Evolutionary conservation across 2,329 filamentous ascomycete genomes (phyloP), one percentile per base, ranked within the genome.

Genomic region (Aureobasidium namibiae): DNA sequence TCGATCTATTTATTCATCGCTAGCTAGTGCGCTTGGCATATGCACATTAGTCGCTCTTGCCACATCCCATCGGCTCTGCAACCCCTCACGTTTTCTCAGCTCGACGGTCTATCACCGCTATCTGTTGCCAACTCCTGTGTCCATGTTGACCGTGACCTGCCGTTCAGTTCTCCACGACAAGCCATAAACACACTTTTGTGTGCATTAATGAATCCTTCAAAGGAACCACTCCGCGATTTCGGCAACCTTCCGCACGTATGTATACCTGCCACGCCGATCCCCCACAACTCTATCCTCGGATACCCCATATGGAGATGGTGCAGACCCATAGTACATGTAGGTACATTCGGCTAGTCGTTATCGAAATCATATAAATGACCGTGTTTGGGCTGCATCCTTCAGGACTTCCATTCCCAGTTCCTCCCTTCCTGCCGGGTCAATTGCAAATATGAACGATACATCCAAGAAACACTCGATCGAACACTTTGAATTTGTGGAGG

Each of bases 401-500:
- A 45, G 23, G 9, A 8, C 4, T 29, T 21, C 16, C 23, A n/a
- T 23, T 45, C 14, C 23, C 42, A 0, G n/a, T 7, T 10, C 26
- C 26, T 26, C n/a, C n/a, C n/a, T 16, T 13, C 26, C 42, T 10
- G 13, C 24, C 9, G 13, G 26, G 23, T 8, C 14, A n/a, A 2
- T 23, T 7, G n/a, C 26, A 24, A 48, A 18, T 3, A 48, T 48
- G 44, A 26, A 48, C n/a, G 44, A 33, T 13, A 21, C 50, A n/a
- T 4, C n/a, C 13, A 54, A 54, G 11, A 54, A 54, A 54, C 50
- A 54, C 24, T 42, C 50, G n/a, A 42, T 54, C n/a, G 50, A 54
- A 5, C 50, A 54, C n/a, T 42, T 54, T 8, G 50, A 54, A 26
- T 3, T 54, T 23, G 50, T n/a, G 5, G 16, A 24, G 7, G 50